These are phyloP conservation scores for Kodamaea nitidulidarum DNA, from an alignment of 805 yeast species.

Conservation along the genomic window DNA sequence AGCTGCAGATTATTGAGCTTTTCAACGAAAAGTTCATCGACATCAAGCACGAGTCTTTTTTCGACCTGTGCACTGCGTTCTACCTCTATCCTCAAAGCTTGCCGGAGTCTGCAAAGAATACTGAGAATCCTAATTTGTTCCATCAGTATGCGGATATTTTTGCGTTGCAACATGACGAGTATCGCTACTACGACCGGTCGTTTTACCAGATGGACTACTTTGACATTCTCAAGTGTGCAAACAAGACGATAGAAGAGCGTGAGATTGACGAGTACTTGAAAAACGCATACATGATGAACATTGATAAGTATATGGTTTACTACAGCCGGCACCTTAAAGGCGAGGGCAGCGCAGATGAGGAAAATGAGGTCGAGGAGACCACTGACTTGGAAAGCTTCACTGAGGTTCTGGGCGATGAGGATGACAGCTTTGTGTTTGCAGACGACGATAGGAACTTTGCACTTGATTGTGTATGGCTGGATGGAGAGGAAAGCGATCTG, in stretches of 20 bases:
- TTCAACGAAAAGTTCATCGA: conserved; percentile 18
- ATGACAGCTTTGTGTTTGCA: conserved; percentile 8
- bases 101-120: conserved; percentile 5
- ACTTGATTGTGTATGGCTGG: conserved; percentile 5
- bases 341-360: background rate
- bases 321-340: conserved; percentile 2
- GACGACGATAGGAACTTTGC: conserved; percentile 6
- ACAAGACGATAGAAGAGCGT: conserved; percentile 8
- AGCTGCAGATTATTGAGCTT: conserved; percentile 12
- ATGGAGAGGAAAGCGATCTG: conserved; percentile 4
- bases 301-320: conserved; percentile 14
- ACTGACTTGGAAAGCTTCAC: conserved; percentile 2
- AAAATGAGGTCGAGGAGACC: conserved; percentile 1
- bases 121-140: conserved; percentile 15
- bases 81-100: conserved; percentile 2
- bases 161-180: conserved; percentile 16
- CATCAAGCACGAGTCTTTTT: conserved; percentile 15
- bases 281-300: conserved; percentile 18
- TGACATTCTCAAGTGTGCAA: conserved; percentile 10
- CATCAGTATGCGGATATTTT: conserved; percentile 17
- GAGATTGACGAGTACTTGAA: conserved; percentile 11
- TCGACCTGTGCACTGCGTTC: conserved; percentile 10
- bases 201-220: conserved; percentile 9
- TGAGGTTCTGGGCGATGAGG: conserved; percentile 5
- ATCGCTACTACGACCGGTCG: conserved; percentile 15